Evolutionary conservation across 169 alveolate genomes (phyloP), one percentile per base, ranked within the genome.

Genomic region (Babesia gibsoni): DNA sequence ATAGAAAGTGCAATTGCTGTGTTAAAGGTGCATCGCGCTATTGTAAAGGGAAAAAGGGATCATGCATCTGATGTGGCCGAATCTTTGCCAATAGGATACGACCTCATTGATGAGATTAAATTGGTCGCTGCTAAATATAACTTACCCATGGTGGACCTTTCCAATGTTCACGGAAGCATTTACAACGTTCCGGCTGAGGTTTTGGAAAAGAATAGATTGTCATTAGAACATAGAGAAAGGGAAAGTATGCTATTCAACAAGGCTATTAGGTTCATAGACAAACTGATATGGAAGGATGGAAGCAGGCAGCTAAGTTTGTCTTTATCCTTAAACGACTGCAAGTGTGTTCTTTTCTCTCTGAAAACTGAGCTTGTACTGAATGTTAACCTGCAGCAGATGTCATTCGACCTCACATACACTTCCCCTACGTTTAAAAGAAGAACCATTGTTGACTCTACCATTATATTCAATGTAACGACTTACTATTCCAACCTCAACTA

Each of bases 391-490:
- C 72, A 61, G 3, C 72, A 61, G 18, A 1, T 61, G 59, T 4
- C 27, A 1, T 61, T 61, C 72, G 27, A 41, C 27, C 49, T 61
- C 41, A 61, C 72, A 12, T 58, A 61, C 52, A 61, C 72, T 12
- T 56, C 72, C 25, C 72, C 72, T 3, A 0, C 33, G n/a, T 12
- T 46, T 33, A 61, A 61, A 14, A 42, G 32, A 25, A 12, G 37
- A 7, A 57, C 72, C 23, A 45, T 69, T 9, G 49, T 69, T 3
- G 73, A 53, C 22, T 61, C 69, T 2, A 30, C 73, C 7, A 32
- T 69, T 49, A 30, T 69, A 37, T 69, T 69, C 64, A 69, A 69
- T 23, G 53, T 69, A 1, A 33, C 61, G 16, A 46, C 65, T 7
- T 56, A 35, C 64, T 54, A 58, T 30, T 14, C 81, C 10, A 29